phyloP scores from a whole-genome alignment of 169 alveolate species.

The Plasmodium cynomolgi region DNA sequence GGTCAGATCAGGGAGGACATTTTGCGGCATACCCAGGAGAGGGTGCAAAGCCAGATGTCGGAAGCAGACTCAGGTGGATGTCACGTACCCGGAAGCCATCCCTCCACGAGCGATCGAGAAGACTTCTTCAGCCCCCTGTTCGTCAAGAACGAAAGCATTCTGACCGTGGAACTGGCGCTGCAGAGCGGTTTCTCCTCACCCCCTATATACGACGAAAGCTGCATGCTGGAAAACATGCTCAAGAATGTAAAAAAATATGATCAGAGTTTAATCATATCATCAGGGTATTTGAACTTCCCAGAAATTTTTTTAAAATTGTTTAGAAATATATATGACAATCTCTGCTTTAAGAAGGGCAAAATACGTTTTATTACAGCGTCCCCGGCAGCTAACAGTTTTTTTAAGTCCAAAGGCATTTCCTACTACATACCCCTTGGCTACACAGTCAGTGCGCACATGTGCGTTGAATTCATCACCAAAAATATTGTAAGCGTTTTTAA shows the following conservation, averaged over 20 bases:
- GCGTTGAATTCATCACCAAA: conserved; percentile 61
- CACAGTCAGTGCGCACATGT: conserved; percentile 33
- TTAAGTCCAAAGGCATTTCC: conserved; percentile 70
- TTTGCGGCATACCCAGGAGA: neutral
- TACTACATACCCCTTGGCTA: conserved; percentile 63
- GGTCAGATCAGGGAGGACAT: conserved; percentile 22
- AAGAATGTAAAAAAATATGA: conserved; percentile 69
- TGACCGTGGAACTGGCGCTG: conserved; percentile 61
- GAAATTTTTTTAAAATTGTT: conserved; percentile 71
- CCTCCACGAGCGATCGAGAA: neutral
- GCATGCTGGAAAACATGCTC: conserved; percentile 77
- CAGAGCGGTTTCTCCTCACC: conserved; percentile 83
- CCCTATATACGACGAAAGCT: conserved; percentile 82
- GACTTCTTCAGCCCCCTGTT: conserved; percentile 45
- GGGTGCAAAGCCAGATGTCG: neutral
- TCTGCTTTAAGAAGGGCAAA: conserved; percentile 48
- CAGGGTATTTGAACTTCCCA: conserved; percentile 86
- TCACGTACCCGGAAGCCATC: neutral
- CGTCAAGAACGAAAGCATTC: conserved; percentile 30
- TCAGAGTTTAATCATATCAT: conserved; percentile 80
- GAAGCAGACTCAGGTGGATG: neutral
- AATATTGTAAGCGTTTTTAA: conserved; percentile 27
- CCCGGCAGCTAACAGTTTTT: conserved; percentile 84
- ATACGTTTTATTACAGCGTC: conserved; percentile 81
- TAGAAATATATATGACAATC: conserved; percentile 62